Conservation (phyloP, 768 basidiomycete genomes). For the Terana coerulea region DNA sequence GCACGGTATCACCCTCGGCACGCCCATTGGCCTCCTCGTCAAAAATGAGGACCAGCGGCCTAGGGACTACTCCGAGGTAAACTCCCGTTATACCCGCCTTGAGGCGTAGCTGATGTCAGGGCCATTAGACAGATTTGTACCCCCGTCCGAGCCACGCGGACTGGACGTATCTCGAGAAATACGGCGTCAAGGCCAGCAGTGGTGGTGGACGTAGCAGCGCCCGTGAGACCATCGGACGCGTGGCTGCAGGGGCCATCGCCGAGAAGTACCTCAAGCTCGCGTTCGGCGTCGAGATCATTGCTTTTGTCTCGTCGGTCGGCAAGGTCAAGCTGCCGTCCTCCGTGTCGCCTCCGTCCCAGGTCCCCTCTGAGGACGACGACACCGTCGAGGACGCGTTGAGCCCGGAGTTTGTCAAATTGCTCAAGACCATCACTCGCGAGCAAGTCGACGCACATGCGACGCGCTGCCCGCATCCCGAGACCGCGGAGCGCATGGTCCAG, state of each 20-base stretch:
- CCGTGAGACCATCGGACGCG: conserved; percentile 95
- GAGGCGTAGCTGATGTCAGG: too few relatives aligned
- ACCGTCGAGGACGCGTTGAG: conserved; percentile 71
- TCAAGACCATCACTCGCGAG: conserved; percentile 76
- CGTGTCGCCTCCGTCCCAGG: conserved; percentile 38
- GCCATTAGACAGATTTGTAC: conserved; percentile 80
- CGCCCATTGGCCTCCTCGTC: conserved; percentile 95
- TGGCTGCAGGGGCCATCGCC: conserved; percentile 97
- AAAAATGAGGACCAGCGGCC: conserved; percentile 98
- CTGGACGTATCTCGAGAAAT: conserved; percentile 96
- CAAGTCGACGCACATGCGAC: conserved; percentile 86
- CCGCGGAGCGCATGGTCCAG: conserved; percentile 87
- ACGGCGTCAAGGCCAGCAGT: conserved; percentile 94
- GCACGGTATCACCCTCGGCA: conserved; percentile 92
- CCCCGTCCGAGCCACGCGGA: conserved; percentile 98
- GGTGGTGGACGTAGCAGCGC: conserved; percentile 95
- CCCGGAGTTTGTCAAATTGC: conserved; percentile 76
- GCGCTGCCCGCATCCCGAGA: conserved; percentile 87
- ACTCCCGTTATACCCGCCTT: background rate
- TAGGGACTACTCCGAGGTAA: conserved; percentile 87
- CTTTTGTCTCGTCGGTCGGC: conserved; percentile 95
- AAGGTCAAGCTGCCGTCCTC: conserved; percentile 77
- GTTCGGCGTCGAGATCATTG: conserved; percentile 91
- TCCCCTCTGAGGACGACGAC: conserved; percentile 44
- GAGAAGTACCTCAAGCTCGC: conserved; percentile 89